Conservation (phyloP, 768 basidiomycete genomes). For the Lactarius psammicola region DNA sequence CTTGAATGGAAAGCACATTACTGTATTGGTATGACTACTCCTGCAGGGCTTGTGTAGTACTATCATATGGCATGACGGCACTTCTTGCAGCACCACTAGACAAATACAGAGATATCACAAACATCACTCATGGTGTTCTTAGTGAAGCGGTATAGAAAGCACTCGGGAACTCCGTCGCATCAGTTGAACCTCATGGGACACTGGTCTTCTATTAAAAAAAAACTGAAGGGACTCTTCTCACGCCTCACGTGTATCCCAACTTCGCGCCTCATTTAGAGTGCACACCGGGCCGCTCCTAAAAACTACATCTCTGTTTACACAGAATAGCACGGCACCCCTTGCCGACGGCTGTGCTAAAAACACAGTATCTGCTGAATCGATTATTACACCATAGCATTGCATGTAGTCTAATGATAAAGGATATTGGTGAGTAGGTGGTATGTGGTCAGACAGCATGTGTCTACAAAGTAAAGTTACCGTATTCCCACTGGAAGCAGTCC, state of each 20-base stretch:
- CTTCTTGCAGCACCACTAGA: too few relatives aligned
- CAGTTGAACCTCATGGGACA: too few relatives aligned
- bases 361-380: not conserved
- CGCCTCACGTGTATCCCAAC: not conserved
- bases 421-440: not conserved
- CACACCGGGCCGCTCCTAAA: not conserved
- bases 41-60: too few relatives aligned
- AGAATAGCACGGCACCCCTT: not conserved
- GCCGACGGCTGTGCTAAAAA: not conserved
- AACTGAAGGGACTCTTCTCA: not conserved
- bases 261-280: not conserved
- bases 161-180: too few relatives aligned
- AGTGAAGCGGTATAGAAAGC: too few relatives aligned
- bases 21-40: too few relatives aligned
- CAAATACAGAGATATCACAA: too few relatives aligned
- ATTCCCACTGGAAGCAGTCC: slow-evolving; percentile 79
- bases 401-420: not conserved
- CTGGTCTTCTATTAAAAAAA: too few relatives aligned
- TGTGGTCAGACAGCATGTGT: too few relatives aligned
- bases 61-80: too few relatives aligned
- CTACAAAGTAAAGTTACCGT: slow-evolving; percentile 41
- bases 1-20: too few relatives aligned
- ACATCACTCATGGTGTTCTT: too few relatives aligned
- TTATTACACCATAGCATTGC: slow-evolving; percentile 2
- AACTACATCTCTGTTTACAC: not conserved